phyloP scores from a whole-genome alignment of 805 yeast species.

The Wickerhamiella azyma region DNA sequence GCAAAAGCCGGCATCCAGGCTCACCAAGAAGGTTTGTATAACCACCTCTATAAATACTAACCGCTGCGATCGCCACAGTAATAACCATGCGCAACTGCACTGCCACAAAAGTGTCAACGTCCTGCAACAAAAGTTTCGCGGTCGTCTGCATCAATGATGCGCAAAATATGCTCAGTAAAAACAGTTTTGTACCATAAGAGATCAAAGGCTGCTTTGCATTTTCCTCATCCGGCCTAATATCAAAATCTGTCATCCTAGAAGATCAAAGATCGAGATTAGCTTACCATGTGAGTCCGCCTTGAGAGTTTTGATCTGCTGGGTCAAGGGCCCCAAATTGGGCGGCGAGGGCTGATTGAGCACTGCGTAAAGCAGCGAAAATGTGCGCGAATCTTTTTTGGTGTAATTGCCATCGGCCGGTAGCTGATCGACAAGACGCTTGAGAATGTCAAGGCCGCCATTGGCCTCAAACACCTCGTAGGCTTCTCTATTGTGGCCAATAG shows the following conservation, averaged over 20 bases:
- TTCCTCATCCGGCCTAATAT: background rate
- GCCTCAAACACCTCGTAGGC: conserved; percentile 44
- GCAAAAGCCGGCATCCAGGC: conserved; percentile 44
- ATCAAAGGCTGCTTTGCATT: background rate
- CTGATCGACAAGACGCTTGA: background rate
- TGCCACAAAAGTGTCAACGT: conserved; percentile 27
- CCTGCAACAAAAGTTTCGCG: conserved; percentile 15
- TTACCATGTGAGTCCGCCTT: background rate
- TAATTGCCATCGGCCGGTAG: conserved; percentile 1
- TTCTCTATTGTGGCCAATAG: conserved; percentile 51
- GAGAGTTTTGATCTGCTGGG: background rate
- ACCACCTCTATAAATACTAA: conserved; percentile 15
- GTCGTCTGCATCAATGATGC: conserved; percentile 17
- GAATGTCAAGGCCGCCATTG: conserved; percentile 33
- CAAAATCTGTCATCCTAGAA: background rate
- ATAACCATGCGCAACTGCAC: conserved; percentile 63
- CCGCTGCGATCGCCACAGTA: conserved; percentile 48
- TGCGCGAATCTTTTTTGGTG: background rate
- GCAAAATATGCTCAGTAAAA: conserved; percentile 14
- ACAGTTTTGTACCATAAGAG: conserved; percentile 11
- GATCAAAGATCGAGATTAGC: background rate
- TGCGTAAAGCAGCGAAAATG: conserved; percentile 2
- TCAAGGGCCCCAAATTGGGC: background rate
- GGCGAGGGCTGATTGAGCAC: conserved; percentile 1
- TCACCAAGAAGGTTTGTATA: conserved; percentile 20